Base-by-base conservation (phyloP, 176 grass and related monocot genomes). In the Rhipidocladum racemiflorum region DNA sequence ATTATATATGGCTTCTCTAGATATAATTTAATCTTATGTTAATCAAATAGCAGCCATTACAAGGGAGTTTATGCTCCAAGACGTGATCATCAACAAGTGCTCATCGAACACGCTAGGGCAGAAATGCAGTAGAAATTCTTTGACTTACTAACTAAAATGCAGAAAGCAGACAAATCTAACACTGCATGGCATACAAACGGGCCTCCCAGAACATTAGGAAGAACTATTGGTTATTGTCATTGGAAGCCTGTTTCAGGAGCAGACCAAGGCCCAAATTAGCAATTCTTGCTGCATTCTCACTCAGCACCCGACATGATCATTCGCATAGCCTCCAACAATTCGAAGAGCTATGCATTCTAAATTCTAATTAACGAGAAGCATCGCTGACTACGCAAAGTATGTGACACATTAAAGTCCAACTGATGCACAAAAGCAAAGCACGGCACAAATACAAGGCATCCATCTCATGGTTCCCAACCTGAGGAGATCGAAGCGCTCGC, bases 401-500 rank as follows among this genome's bases (percentile, higher is more conserved):
- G 11, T 14, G 18, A 48, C 16, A 78, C 1, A 50, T 7, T 32
- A 12, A 61, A 29, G 16, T 4, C 7, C 24, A 23, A 42, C 34
- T 48, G 36, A 32, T 30, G 45, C 6, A 32, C 48, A 82, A 25
- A 71, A 48, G 32, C 40, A 69, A 59, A 51, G 3, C 18, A 61
- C 5, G 54, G 82, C 14, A 40, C 32, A 65, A 50, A 42, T 74
- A 44, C 13, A 60, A 75, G 29, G 8, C 7, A 25, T 85, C 28
- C 32, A 86, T 65, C 32, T 21, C 70, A 39, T 40, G 9, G 62
- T 4, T 62, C 66, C 55, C 3, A 85, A 92, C 93, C 89, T 90
- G 60, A 99, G 89, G 68, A 95, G 87, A 83, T 99, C 96, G 48
- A 66, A 91, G 65, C 91, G 92, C 9, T 99, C 89, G 39, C 96